Evolutionary conservation across 1,284 basidiomycete species (phyloP), one percentile per base, ranked within the genome.

Genomic region (Testicularia cyperi): DNA sequence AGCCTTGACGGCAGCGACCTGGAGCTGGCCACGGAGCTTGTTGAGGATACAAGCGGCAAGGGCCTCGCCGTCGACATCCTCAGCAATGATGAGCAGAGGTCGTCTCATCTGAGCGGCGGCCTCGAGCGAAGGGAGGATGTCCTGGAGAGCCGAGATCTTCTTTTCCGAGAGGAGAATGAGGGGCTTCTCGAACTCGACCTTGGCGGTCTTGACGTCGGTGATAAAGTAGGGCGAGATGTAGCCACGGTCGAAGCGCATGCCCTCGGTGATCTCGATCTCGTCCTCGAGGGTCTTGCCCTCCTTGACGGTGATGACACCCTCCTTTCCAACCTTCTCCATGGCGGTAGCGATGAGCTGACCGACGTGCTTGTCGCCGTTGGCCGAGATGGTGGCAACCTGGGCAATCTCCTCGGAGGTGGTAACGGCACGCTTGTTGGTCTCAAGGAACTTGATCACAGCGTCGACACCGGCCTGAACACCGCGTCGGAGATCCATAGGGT

Each of bases 301-400:
- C 83, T 95, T 96, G 79, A 98, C 92, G 54, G 94, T 98, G 82
- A 98, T 97, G 77, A 97, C 94, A 78, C 94, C 94, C 80, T 98
- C 94, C 82, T 96, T 96, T 78, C 94, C 94, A 58, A 97, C 94
- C 80, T 96, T 96, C 81, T 97, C 94, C 94, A 97, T 97, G 3
- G 94, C 94, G 76, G 92, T 90, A n/a, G 94, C 92, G 79, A 97
- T 97, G 74, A 98, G 84, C 78, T 87, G 86, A 44, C 94, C 94
- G 67, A 98, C 84, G 78, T 97, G 92, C 16, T 81, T 82, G 80
- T 97, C 92, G 55, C 92, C 94, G 79, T 98, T 98, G 46, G 92
- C 94, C 31, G 91, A 95, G 79, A 98, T 98, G 70, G 94, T 98
- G 15, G 94, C 94, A 58, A 98, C 92, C 79, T 92, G 89, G 18